Percentiles rank a stretch among this genome's conserved stretches.
These are phyloP conservation scores for Aspergillus candidus DNA, from an alignment of 2,329 filamentous ascomycete genomes.

Conservation along the genomic window DNA sequence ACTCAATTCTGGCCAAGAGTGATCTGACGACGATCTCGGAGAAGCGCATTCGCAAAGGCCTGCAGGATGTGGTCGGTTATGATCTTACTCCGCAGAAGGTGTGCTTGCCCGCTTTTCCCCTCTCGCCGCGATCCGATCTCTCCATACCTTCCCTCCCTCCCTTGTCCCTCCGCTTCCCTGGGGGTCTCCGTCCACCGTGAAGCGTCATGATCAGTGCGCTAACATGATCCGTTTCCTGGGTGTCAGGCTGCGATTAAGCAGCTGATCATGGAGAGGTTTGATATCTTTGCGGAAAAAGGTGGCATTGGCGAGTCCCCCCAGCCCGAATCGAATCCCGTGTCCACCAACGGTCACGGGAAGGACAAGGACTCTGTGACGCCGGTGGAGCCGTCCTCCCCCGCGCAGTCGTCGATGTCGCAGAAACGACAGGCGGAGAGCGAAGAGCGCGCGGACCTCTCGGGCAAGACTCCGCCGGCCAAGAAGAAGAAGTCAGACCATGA, in stretches of 20 bases:
- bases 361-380: conserved; percentile 17
- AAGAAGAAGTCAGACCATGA: conserved; percentile 58
- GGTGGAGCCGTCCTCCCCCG: conserved; percentile 26
- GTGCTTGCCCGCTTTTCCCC: conserved; percentile 11
- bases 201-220: conserved; percentile 7
- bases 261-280: conserved; percentile 68
- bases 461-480: conserved; percentile 46
- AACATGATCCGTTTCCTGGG: conserved; percentile 5
- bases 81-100: conserved; percentile 60
- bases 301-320: conserved; percentile 31
- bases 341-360: conserved; percentile 32
- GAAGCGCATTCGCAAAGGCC: conserved; percentile 58
- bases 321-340: conserved; percentile 11
- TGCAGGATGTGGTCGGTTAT: conserved; percentile 55
- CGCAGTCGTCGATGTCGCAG: conserved; percentile 31
- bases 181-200: too few species aligned
- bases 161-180: background rate
- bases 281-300: conserved; percentile 52
- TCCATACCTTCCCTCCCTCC: background rate
- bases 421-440: conserved; percentile 41
- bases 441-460: conserved; percentile 33
- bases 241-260: conserved; percentile 61
- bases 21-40: conserved; percentile 60
- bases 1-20: conserved; percentile 54
- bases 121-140: conserved; percentile 8